Conservation (phyloP, 2,329 filamentous ascomycete genomes). For the Aspergillus glaucus region DNA sequence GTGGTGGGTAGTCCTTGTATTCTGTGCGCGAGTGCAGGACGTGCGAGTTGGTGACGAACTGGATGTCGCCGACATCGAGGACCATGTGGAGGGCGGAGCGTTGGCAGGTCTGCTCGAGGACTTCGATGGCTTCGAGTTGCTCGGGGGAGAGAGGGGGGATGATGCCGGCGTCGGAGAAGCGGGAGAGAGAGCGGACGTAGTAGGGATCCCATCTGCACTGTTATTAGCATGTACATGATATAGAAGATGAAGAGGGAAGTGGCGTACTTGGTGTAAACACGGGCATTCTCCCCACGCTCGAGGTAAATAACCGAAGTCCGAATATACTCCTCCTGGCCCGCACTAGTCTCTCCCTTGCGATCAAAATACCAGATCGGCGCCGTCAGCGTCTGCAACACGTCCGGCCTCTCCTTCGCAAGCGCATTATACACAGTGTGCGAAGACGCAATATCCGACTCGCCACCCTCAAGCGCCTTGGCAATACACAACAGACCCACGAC, state of each 20-base stretch:
- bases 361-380: slow-evolving; percentile 87
- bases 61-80: slow-evolving; percentile 79
- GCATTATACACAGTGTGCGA: slow-evolving; percentile 77
- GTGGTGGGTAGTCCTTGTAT: slow-evolving; percentile 66
- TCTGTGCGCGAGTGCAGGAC: slow-evolving; percentile 74
- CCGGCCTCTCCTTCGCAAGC: slow-evolving; percentile 66
- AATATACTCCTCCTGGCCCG: slow-evolving; percentile 70
- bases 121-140: slow-evolving; percentile 60
- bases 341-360: slow-evolving; percentile 74
- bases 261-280: slow-evolving; percentile 63
- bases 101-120: slow-evolving; percentile 72
- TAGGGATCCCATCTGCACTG: slow-evolving; percentile 72
- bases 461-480: slow-evolving; percentile 70
- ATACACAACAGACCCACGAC: slow-evolving; percentile 79
- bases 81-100: slow-evolving; percentile 74
- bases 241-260: not conserved
- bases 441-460: slow-evolving; percentile 75
- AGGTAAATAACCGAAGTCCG: slow-evolving; percentile 68
- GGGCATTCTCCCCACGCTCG: slow-evolving; percentile 59
- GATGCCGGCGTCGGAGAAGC: slow-evolving; percentile 66
- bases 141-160: slow-evolving; percentile 66
- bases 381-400: slow-evolving; percentile 68
- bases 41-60: slow-evolving; percentile 76
- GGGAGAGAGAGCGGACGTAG: slow-evolving; percentile 67
- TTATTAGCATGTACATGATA: not conserved